A percentile compares a stretch with the other conserved stretches of the same genome.
Evolutionary conservation across 202 grass and related monocot species (phyloP).

Genomic region (Panicum hallii): DNA sequence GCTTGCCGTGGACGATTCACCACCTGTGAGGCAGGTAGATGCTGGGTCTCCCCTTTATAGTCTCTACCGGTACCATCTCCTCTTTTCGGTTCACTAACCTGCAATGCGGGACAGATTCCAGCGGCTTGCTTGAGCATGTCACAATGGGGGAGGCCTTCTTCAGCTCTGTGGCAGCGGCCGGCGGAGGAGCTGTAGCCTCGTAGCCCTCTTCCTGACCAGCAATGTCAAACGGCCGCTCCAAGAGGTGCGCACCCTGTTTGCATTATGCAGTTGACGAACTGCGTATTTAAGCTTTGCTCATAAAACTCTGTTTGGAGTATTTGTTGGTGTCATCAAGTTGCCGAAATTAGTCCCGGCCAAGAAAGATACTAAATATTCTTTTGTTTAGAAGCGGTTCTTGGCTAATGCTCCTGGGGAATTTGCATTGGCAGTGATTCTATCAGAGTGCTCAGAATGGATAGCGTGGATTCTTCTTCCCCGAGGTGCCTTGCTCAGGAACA

Average conservation of each 20-base stretch:
- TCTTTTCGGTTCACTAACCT: conserved; percentile 30
- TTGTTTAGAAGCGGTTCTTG: neutral
- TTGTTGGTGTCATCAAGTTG: neutral
- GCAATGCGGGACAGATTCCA: conserved; percentile 15
- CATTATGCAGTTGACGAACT: conserved; percentile 13
- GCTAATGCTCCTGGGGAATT: conserved; percentile 28
- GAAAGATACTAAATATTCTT: neutral
- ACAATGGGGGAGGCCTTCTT: conserved; percentile 34
- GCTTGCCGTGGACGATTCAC: conserved; percentile 35
- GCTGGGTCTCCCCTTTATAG: conserved; percentile 36
- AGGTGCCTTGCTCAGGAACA: conserved; percentile 43
- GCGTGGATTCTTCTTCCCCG: conserved; percentile 41
- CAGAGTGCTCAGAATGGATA: conserved; percentile 38
- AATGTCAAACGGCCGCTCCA: conserved; percentile 46
- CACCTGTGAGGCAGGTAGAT: conserved; percentile 48
- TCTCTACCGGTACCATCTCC: conserved; percentile 21
- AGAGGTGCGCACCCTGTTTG: conserved; percentile 40
- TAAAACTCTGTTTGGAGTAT: conserved; percentile 1
- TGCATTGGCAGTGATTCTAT: conserved; percentile 29
- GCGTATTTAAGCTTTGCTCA: neutral
- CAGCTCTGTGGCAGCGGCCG: conserved; percentile 17
- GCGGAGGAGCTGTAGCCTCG: conserved; percentile 7
- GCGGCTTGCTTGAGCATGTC: neutral
- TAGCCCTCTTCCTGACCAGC: conserved; percentile 1
- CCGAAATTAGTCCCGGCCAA: neutral